phyloP scores from a whole-genome alignment of 1,284 basidiomycete genomes.

The Cutaneotrichosporon dermatis region DNA sequence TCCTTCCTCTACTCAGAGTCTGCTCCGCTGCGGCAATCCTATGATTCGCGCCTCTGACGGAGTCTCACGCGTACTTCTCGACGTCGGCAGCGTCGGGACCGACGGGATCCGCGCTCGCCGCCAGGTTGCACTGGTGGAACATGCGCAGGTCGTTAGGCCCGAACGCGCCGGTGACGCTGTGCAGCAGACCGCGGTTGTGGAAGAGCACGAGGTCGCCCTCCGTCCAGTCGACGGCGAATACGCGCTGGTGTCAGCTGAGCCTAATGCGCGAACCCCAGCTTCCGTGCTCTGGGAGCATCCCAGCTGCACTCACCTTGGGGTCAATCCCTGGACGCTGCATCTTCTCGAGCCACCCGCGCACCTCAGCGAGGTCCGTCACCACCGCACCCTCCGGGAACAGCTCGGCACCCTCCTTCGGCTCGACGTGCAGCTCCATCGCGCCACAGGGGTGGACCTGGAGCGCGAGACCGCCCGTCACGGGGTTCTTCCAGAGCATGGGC shows the following conservation, averaged over 20 bases:
- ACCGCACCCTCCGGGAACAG: conserved; percentile 71
- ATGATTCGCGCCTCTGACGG: no score
- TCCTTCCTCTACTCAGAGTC: no score
- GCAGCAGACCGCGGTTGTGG: conserved; percentile 70
- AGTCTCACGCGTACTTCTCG: conserved; percentile 53
- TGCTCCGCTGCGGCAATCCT: no score
- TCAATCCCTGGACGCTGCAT: conserved; percentile 75
- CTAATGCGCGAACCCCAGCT: background rate
- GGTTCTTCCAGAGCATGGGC: conserved; percentile 79
- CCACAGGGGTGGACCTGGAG: conserved; percentile 73
- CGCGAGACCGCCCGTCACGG: conserved; percentile 66
- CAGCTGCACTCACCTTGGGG: conserved; percentile 43
- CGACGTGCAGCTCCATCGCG: conserved; percentile 57
- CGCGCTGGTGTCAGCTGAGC: conserved; percentile 20
- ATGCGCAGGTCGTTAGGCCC: conserved; percentile 63
- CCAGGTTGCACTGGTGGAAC: conserved; percentile 79
- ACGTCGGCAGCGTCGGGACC: conserved; percentile 64
- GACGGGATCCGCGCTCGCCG: conserved; percentile 63
- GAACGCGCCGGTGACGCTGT: conserved; percentile 73
- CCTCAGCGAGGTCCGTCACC: conserved; percentile 63
- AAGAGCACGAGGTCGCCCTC: conserved; percentile 64
- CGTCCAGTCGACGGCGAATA: conserved; percentile 57
- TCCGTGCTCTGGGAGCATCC: background rate
- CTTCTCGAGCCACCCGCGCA: conserved; percentile 67
- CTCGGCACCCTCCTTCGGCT: conserved; percentile 56